A percentile compares a stretch with the other conserved stretches of the same genome.
Evolutionary conservation across 768 basidiomycete species (phyloP).

Genomic region (Tulasnella sp.): DNA sequence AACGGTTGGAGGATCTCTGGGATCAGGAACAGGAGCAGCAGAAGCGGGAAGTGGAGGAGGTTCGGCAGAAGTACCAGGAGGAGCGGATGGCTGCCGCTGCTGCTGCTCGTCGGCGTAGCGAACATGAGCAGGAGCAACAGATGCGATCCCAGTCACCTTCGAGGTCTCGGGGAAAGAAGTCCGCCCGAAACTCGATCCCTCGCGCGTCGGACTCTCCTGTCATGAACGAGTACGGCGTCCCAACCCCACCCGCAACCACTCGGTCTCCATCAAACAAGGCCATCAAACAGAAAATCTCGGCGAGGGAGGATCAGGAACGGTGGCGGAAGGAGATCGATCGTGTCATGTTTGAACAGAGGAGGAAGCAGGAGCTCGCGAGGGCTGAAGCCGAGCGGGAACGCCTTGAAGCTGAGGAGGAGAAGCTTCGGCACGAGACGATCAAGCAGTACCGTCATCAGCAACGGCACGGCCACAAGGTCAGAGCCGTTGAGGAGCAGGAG

Average conservation of each 20-base stretch:
- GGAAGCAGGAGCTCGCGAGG: not conserved
- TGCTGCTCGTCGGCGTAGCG: not conserved
- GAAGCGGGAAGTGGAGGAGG: slow-evolving; percentile 1
- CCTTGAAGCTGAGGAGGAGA: not conserved
- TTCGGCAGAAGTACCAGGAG: slow-evolving; percentile 4
- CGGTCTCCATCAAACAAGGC: slow-evolving; percentile 4
- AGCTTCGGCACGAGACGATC: slow-evolving; percentile 2
- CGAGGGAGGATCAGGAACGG: slow-evolving; percentile 5
- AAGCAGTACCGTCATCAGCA: too few relatives aligned
- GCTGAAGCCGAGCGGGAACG: not conserved
- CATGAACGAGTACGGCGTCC: slow-evolving; percentile 8
- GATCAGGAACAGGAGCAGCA: slow-evolving; percentile 3
- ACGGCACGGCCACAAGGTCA: too few relatives aligned
- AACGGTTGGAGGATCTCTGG: not conserved
- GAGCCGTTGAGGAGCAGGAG: too few relatives aligned
- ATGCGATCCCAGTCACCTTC: not conserved
- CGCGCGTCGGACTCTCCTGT: slow-evolving; percentile 5
- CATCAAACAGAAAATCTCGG: not conserved
- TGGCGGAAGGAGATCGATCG: slow-evolving; percentile 12
- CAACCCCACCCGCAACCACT: slow-evolving; percentile 4
- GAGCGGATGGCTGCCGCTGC: not conserved
- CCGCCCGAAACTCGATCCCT: slow-evolving; percentile 3
- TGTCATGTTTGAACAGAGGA: not conserved
- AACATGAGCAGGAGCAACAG: too few relatives aligned
- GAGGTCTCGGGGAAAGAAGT: slow-evolving; percentile 1